Percentiles rank a stretch among this genome's conserved stretches.
Conservation (phyloP, 768 basidiomycete genomes). For the Agaricus bisporus region DNA sequence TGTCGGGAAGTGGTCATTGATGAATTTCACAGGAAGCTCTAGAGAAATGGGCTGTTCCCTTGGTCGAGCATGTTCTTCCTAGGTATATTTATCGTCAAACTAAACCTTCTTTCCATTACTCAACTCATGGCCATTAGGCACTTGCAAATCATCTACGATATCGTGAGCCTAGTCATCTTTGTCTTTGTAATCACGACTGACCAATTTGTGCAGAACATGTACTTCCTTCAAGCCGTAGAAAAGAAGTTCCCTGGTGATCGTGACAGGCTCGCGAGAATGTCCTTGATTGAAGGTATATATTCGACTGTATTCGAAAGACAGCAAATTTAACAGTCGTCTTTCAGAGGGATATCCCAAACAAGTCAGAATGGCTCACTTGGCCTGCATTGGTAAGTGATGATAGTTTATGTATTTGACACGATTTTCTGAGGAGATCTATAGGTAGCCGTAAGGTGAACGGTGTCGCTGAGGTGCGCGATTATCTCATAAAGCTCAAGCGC, state of each 20-base stretch:
- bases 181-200: constrained; percentile 1
- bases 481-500: background rate
- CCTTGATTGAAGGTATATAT: constrained; percentile 76
- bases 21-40: constrained; percentile 54
- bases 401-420: constrained; percentile 12
- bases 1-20: background rate
- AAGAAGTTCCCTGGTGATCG: constrained; percentile 85
- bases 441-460: constrained; percentile 88
- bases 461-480: constrained; percentile 69
- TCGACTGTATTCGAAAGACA: background rate
- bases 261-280: constrained; percentile 79
- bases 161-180: constrained; percentile 41
- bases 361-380: constrained; percentile 88
- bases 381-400: constrained; percentile 59
- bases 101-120: background rate
- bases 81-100: constrained; percentile 32
- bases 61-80: constrained; percentile 82
- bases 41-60: constrained; percentile 89
- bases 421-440: constrained; percentile 17
- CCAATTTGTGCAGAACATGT: constrained; percentile 40
- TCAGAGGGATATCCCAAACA: constrained; percentile 82
- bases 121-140: constrained; percentile 37
- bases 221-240: constrained; percentile 82
- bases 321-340: background rate
- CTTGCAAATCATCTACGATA: constrained; percentile 89